Evolutionary conservation across 1,139 yeast species (phyloP).

Genomic region (Yarrowia galli): DNA sequence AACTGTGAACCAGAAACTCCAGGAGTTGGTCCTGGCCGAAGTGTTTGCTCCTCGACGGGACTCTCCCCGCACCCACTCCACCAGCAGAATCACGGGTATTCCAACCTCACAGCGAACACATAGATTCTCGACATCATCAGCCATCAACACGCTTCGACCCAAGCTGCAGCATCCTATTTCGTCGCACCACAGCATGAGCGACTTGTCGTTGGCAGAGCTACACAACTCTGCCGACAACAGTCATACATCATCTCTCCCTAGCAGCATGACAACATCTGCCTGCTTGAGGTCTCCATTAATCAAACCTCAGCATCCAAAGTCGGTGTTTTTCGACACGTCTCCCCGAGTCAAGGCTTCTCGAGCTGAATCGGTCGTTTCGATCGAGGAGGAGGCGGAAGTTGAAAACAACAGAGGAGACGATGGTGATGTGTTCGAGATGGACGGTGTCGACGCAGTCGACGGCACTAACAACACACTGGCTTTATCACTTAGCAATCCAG

Average conservation of each 20-base stretch:
- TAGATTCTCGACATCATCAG: slow-evolving; percentile 27
- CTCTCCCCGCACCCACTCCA: slow-evolving; percentile 14
- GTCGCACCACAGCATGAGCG: slow-evolving; percentile 23
- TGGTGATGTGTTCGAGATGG: slow-evolving; percentile 37
- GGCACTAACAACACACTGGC: neutral
- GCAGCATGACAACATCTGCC: slow-evolving; percentile 3
- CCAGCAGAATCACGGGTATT: slow-evolving; percentile 11
- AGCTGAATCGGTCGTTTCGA: slow-evolving; percentile 15
- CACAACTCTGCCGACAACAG: slow-evolving; percentile 24
- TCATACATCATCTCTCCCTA: slow-evolving; percentile 20
- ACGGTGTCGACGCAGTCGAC: slow-evolving; percentile 1
- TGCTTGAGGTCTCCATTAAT: slow-evolving; percentile 26
- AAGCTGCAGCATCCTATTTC: slow-evolving; percentile 9
- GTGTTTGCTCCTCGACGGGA: slow-evolving; percentile 64
- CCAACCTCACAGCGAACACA: slow-evolving; percentile 34
- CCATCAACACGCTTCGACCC: slow-evolving; percentile 11
- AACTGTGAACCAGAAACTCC: slow-evolving; percentile 66
- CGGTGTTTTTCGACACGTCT: slow-evolving; percentile 24
- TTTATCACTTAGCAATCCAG: slow-evolving; percentile 21
- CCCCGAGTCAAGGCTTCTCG: slow-evolving; percentile 31
- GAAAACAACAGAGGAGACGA: neutral
- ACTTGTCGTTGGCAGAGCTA: slow-evolving; percentile 24
- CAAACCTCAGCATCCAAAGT: slow-evolving; percentile 17
- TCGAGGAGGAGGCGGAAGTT: slow-evolving; percentile 20
- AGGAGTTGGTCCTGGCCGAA: slow-evolving; percentile 71